Base-by-base conservation (phyloP, 2,329 filamentous ascomycete species). In the Verticillium klebahnii region DNA sequence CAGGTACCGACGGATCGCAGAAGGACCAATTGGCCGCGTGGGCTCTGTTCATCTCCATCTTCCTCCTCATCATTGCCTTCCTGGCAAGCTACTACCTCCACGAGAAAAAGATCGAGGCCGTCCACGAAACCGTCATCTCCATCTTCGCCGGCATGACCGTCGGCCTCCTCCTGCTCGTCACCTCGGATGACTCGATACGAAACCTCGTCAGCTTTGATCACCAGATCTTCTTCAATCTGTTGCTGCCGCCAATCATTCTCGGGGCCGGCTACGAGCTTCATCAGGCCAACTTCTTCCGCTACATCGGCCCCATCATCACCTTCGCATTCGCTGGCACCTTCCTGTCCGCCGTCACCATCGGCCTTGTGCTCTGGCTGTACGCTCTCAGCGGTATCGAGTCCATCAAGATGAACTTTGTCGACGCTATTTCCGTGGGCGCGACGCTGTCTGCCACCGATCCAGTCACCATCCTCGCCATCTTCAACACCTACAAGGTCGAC, bases 121-220 rank as follows among this genome's bases (percentile, higher is more conserved):
- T 99, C 60, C 95, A 99, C 76, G 95, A 99, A 80, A 99, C 95
- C 1, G 95, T 98, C 69, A 88, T 99, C 65, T 98, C 94, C 64
- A 99, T 99, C 74, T 98, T 99, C 80, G 93, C 93, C 62, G 94
- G 94, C 70, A 98, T 98, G 95, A 89, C 93, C 62, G 92, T 99
- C 64, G 95, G 95, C 6, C 81, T 99, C 69, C 85, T 96, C 63
- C 87, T 99, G 62, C 87, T 95, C 71, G 80, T 97, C 65, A 91
- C 88, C 54, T 89, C 90, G 59, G 89, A 90, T 67, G 89, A 92
- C 65, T 92, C 90, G 65, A 93, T 99, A 69, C 89, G 93, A 74
- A 91, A 91, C 73, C 88, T 92, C 66, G 93, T 99, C 72, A 96
- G 90, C 76, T 99, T 99, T 82, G 91, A 98, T 80, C 97, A 97